These are phyloP conservation scores for Beta vulgaris DNA, from an alignment of 148 eudicot genomes.

Conservation along the genomic window DNA sequence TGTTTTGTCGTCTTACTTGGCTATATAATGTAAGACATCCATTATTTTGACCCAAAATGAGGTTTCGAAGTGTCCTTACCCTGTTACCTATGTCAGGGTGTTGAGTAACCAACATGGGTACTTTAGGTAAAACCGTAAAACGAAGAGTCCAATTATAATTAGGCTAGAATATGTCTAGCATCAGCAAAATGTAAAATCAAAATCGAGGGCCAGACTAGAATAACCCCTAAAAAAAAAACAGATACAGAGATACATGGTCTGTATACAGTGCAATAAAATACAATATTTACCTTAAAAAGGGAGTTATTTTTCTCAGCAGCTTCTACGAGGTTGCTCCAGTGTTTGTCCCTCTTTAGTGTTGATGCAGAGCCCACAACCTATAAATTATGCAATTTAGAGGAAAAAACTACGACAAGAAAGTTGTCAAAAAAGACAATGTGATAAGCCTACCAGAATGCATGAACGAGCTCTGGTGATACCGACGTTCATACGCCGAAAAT, in stretches of 20 bases:
- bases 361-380: conserved; percentile 94
- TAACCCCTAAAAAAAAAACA: too few relatives aligned
- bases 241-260: background rate
- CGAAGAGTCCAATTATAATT: too few relatives aligned
- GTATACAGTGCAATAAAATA: background rate
- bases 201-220: background rate
- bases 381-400: conserved; percentile 13
- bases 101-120: too few relatives aligned
- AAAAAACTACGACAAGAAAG: background rate
- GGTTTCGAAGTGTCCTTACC: too few relatives aligned
- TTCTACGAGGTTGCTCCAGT: conserved; percentile 79
- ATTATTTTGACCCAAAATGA: too few relatives aligned
- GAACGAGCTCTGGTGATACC: conserved; percentile 97
- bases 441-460: conserved; percentile 65
- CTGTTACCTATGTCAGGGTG: too few relatives aligned
- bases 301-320: conserved; percentile 60
- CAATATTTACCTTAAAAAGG: conserved; percentile 53
- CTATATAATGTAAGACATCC: too few relatives aligned
- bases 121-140: too few relatives aligned
- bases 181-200: background rate
- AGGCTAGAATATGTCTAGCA: background rate
- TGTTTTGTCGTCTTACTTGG: too few relatives aligned
- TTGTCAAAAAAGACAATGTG: background rate
- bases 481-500: conserved; percentile 93
- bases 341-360: conserved; percentile 69